phyloP scores from a whole-genome alignment of 371 early-diverging fungal species.

The Apophysomyces ossiformis region DNA sequence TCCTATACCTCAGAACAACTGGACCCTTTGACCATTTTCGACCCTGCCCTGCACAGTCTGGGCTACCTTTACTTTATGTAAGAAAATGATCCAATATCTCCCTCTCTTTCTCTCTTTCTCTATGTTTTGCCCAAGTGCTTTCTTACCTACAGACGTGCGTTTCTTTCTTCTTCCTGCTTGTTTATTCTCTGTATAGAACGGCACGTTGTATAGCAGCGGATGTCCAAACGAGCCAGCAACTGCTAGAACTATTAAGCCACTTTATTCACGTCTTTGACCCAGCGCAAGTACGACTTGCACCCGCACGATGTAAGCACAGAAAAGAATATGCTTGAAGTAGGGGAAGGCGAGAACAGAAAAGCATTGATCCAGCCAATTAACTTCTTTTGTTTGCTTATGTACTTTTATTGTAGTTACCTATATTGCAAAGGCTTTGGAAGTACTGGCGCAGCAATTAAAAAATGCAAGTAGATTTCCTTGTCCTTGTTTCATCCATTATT shows the following conservation, averaged over 20 bases:
- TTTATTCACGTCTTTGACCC: constrained; percentile 56
- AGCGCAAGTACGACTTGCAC: constrained; percentile 43
- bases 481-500: neutral
- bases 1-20: constrained; percentile 39
- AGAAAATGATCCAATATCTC: constrained; percentile 23
- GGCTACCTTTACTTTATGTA: constrained; percentile 70
- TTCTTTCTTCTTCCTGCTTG: neutral
- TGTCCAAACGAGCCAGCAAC: constrained; percentile 28
- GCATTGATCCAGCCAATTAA: too few species aligned
- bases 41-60: constrained; percentile 56
- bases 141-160: neutral
- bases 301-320: constrained; percentile 44
- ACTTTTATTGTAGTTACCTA: constrained; percentile 32
- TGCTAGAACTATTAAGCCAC: constrained; percentile 34
- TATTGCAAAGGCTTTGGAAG: constrained; percentile 52
- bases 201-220: constrained; percentile 45
- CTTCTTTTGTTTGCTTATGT: too few species aligned
- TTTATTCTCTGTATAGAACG: constrained; percentile 25
- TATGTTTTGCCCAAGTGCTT: neutral
- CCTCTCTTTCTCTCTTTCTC: too few species aligned
- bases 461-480: constrained; percentile 24
- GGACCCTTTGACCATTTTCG: constrained; percentile 64
- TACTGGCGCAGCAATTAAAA: constrained; percentile 36
- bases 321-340: neutral
- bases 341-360: too few species aligned